These are phyloP conservation scores for Trifolium subterraneum DNA, from an alignment of 306 rosid species.

Conservation along the genomic window DNA sequence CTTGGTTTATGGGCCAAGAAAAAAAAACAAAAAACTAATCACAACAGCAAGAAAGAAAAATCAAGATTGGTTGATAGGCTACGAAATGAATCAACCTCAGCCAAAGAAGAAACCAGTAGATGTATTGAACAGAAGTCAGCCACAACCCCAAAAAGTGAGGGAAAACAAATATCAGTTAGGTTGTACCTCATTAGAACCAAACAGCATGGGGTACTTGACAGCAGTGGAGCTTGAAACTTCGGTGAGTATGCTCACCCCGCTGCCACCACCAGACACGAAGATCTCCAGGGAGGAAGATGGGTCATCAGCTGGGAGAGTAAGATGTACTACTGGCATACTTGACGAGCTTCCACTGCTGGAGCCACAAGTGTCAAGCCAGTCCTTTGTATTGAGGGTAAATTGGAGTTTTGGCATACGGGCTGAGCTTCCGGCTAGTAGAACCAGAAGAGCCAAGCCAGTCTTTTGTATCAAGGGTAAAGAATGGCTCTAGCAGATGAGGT, in stretches of 20 bases:
- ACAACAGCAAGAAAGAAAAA: background rate
- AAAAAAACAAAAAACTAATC: background rate
- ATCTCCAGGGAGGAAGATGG: background rate
- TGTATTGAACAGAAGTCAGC: background rate
- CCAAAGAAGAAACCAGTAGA: background rate
- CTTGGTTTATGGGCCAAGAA: background rate
- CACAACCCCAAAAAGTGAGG: constrained; percentile 2
- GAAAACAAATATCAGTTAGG: background rate
- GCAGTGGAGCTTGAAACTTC: background rate
- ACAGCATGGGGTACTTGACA: background rate
- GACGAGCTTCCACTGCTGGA: background rate
- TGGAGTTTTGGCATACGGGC: background rate
- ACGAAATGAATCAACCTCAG: background rate
- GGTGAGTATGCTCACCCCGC: background rate
- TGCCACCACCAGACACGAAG: background rate
- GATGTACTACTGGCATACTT: background rate
- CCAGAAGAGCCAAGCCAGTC: background rate
- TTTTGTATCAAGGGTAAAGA: no score
- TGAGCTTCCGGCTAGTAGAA: background rate
- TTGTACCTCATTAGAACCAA: background rate
- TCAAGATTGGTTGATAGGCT: background rate
- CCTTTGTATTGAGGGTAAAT: background rate
- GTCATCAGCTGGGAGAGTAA: background rate
- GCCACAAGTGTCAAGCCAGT: background rate
- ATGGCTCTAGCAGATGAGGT: background rate